Conservation (phyloP, 495 filamentous ascomycete species). For the Aspergillus sclerotiicarbonarius region DNA sequence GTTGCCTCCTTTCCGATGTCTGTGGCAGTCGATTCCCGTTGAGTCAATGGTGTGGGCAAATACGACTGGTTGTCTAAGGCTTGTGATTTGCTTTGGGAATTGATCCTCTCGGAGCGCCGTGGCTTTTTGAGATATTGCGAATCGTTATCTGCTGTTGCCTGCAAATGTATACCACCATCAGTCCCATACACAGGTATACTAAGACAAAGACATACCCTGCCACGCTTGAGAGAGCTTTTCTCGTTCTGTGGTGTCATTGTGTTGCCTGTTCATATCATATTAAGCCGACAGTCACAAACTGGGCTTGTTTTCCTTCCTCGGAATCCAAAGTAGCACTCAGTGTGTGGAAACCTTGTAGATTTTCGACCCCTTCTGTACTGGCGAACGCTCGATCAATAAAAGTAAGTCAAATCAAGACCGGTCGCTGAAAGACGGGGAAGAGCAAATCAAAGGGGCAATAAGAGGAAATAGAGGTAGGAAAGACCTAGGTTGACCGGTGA, state of each 20-base stretch:
- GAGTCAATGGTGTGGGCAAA: conserved; percentile 80
- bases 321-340: too few species aligned
- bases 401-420: too few species aligned
- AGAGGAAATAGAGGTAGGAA: too few species aligned
- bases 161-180: not conserved
- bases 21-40: conserved; percentile 60
- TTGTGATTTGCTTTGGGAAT: conserved; percentile 50
- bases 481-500: too few species aligned
- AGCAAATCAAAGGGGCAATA: too few species aligned
- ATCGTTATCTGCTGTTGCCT: conserved; percentile 42
- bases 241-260: conserved; percentile 50
- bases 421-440: too few species aligned
- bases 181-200: not conserved
- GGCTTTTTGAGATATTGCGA: conserved; percentile 50
- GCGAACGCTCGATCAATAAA: too few species aligned
- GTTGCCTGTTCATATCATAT: conserved; percentile 11
- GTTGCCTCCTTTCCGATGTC: conserved; percentile 68
- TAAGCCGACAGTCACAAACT: not conserved
- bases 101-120: conserved; percentile 52
- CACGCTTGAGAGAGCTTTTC: conserved; percentile 55
- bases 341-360: too few species aligned
- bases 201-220: conserved; percentile 33
- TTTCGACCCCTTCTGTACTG: too few species aligned
- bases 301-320: too few species aligned
- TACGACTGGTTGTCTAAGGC: conserved; percentile 64